Evolutionary conservation across 2,329 filamentous ascomycete species (phyloP), one percentile per base, ranked within the genome.

Genomic region (Cercospora nicotianae): DNA sequence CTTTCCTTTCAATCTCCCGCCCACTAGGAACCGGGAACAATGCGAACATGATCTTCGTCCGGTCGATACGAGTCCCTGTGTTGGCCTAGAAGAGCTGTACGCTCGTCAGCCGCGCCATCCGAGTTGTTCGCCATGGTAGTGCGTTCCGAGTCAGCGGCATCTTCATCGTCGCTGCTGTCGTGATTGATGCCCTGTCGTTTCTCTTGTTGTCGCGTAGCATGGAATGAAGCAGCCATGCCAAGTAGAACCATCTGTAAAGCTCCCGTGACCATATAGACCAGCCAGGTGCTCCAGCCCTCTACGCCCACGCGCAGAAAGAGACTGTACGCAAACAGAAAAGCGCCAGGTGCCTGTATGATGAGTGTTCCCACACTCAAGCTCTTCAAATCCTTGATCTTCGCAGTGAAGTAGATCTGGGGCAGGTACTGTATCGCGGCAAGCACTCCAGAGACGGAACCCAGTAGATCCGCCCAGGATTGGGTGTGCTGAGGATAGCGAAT

Each of bases 281-380:
- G 89, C 95, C 95, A 99, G 0, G 93, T 93, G 80, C 94, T 97
- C 95, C 95, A 99, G 0, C 94, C 94, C 36, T 86, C 88, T 75
- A 84, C 85, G 0, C 95, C 95, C 20, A 97, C 85, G 57, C 95
- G 87, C 7, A 87, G 65, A 63, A 72, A 77, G 53, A 99, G 82
- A 78, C 93, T 97, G 12, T 86, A 90, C 0, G 94, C 93, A 81
- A 96, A 98, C 6, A 99, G 82, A 73, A 97, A 90, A 67, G 93
- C 93, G 0, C 95, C 95, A 0, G 95, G 95, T 0, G 94, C 97
- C 79, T 99, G 95, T 36, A 99, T 97, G 77, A 91, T 91, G 94
- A 99, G 98, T 91, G 97, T 98, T 4, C 93, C 90, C 66, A 99
- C 95, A 76, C 93, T 97, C 74, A 99, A 82, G 78, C 93, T 97